These are phyloP conservation scores for Chloropicon primus DNA, from an alignment of 139 green algal species.

Conservation along the genomic window DNA sequence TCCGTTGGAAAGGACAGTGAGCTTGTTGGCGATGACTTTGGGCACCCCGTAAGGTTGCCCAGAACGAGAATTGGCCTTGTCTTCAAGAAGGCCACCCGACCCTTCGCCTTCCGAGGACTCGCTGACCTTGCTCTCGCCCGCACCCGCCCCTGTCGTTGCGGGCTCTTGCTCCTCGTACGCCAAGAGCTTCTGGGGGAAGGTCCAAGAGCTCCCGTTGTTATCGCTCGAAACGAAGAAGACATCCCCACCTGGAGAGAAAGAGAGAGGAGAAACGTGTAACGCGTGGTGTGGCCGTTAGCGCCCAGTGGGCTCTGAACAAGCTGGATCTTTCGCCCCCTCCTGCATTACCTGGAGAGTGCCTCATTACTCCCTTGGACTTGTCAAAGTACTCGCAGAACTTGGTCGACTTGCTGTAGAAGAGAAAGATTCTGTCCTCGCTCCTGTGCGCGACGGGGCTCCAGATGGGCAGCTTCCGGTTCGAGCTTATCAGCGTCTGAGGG, in stretches of 20 bases:
- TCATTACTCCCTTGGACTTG: background rate
- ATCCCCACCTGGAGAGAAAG: conserved; percentile 1
- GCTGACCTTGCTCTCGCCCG: too few relatives aligned
- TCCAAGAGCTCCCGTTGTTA: conserved; percentile 1
- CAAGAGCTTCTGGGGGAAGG: background rate
- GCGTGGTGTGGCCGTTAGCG: too few relatives aligned
- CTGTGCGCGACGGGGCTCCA: conserved; percentile 12
- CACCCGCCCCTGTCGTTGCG: too few relatives aligned
- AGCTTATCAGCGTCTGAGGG: background rate
- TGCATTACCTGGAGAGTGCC: background rate
- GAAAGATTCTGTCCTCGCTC: background rate
- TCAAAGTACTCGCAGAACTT: conserved; percentile 2
- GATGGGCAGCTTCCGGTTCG: background rate
- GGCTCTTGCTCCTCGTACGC: background rate
- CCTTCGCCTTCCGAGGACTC: too few relatives aligned
- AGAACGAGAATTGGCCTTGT: background rate
- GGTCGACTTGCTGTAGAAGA: conserved; percentile 12
- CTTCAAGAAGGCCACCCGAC: too few relatives aligned
- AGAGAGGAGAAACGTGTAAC: too few relatives aligned
- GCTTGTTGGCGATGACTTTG: conserved; percentile 15
- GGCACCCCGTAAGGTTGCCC: background rate
- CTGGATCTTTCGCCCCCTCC: too few relatives aligned
- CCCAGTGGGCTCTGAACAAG: too few relatives aligned
- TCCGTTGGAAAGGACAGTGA: background rate
- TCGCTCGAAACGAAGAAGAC: background rate